Conservation (phyloP, 148 eudicot genomes). For the Cornus suecica region DNA sequence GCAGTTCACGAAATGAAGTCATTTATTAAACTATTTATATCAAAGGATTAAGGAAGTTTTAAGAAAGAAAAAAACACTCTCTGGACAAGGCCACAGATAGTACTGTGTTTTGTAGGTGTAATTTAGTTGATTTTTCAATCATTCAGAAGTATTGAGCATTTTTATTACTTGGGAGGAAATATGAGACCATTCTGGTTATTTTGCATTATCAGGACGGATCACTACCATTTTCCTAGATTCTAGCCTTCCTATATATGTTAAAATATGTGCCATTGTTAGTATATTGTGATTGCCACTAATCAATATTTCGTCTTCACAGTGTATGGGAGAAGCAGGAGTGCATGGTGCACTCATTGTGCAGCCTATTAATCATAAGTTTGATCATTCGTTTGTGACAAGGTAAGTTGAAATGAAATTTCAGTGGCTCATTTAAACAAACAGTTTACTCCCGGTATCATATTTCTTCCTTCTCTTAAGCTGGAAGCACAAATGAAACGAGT, state of each 20-base stretch:
- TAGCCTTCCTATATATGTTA: background rate
- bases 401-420: slow-evolving; percentile 14
- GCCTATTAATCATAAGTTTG: slow-evolving; percentile 88
- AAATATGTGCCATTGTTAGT: background rate
- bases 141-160: background rate
- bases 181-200: background rate
- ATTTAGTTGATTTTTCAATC: background rate
- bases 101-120: background rate
- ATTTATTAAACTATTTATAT: no score
- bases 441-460: background rate
- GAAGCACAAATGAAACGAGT: background rate
- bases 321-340: slow-evolving; percentile 77
- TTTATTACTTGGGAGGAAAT: no score
- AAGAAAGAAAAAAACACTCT: background rate
- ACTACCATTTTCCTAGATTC: background rate
- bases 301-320: slow-evolving; percentile 32
- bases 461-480: background rate
- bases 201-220: background rate
- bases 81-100: background rate
- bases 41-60: background rate
- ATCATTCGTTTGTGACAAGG: slow-evolving; percentile 93
- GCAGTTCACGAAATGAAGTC: no score
- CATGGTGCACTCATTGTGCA: slow-evolving; percentile 94
- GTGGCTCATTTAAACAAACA: background rate
- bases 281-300: background rate